These are phyloP conservation scores for Penicillium desertorum DNA, from an alignment of 495 filamentous ascomycete species.

Conservation along the genomic window DNA sequence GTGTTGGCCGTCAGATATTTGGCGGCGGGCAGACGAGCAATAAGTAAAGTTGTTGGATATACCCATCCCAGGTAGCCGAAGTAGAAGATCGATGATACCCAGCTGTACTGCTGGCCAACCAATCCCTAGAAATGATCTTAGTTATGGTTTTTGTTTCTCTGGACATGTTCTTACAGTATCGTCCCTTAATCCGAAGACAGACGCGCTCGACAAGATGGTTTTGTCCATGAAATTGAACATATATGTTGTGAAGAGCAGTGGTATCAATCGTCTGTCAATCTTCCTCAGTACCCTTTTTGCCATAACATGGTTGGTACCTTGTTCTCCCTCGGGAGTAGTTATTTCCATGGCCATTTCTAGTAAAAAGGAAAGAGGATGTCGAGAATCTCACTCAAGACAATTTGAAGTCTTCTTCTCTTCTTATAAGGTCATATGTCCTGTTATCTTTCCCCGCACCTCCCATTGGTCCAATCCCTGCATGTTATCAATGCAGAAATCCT, in stretches of 20 bases:
- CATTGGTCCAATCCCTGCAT: slow-evolving; percentile 11
- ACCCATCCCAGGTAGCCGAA: slow-evolving; percentile 49
- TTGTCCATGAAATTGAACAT: slow-evolving; percentile 55
- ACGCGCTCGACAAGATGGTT: slow-evolving; percentile 54
- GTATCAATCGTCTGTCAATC: slow-evolving; percentile 51
- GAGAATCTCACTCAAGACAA: neutral
- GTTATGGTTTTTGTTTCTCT: slow-evolving; percentile 9
- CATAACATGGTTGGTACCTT: slow-evolving; percentile 12
- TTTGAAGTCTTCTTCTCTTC: neutral
- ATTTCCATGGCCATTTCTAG: slow-evolving; percentile 11
- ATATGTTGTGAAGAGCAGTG: slow-evolving; percentile 36
- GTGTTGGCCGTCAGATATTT: slow-evolving; percentile 57
- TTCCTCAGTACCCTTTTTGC: slow-evolving; percentile 38
- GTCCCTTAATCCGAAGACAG: slow-evolving; percentile 49
- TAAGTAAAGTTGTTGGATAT: slow-evolving; percentile 49
- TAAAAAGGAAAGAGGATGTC: neutral
- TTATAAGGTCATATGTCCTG: neutral
- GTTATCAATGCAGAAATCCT: slow-evolving; percentile 13
- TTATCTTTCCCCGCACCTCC: slow-evolving; percentile 24
- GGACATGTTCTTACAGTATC: slow-evolving; percentile 31
- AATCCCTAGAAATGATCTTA: slow-evolving; percentile 35
- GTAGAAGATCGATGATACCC: slow-evolving; percentile 61
- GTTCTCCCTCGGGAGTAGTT: slow-evolving; percentile 12
- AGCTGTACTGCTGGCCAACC: slow-evolving; percentile 57
- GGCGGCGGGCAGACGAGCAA: slow-evolving; percentile 54